phyloP scores from a whole-genome alignment of 805 yeast species.

The Hanseniaspora singularis region DNA sequence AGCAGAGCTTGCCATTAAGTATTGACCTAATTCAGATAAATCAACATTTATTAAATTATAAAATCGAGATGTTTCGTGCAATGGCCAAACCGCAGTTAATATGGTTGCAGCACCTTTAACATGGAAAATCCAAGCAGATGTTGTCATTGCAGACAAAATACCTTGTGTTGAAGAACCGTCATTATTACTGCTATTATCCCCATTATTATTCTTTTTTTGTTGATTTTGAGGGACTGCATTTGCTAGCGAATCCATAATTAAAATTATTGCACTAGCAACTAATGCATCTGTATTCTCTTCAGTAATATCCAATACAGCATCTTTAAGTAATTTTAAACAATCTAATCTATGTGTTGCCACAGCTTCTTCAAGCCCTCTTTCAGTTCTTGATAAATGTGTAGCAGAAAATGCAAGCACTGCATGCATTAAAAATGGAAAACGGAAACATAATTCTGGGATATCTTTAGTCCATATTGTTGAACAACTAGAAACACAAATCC shows the following conservation, averaged over 20 bases:
- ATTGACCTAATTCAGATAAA: constrained; percentile 69
- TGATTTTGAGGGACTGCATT: constrained; percentile 50
- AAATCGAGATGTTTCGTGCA: constrained; percentile 55
- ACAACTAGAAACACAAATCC: constrained; percentile 54
- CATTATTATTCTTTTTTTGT: constrained; percentile 23
- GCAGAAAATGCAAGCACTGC: constrained; percentile 84
- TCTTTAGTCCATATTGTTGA: constrained; percentile 71
- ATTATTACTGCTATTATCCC: background rate
- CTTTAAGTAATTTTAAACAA: constrained; percentile 67
- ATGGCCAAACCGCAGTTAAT: constrained; percentile 90
- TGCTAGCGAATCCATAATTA: constrained; percentile 88
- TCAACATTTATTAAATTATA: constrained; percentile 71
- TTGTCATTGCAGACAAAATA: constrained; percentile 41
- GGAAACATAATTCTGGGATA: constrained; percentile 78
- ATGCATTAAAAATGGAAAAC: constrained; percentile 85
- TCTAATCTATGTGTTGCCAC: constrained; percentile 81
- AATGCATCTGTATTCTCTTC: constrained; percentile 83
- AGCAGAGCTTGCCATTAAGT: constrained; percentile 29
- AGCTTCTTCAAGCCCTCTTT: constrained; percentile 62
- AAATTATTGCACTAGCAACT: constrained; percentile 79
- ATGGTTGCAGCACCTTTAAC: constrained; percentile 96
- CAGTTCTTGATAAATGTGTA: constrained; percentile 72
- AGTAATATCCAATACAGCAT: constrained; percentile 73
- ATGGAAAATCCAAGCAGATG: constrained; percentile 94
- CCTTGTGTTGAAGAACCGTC: constrained; percentile 8